Base-by-base conservation (phyloP, 2,329 filamentous ascomycete genomes). In the Botryosphaeria dothidea region DNA sequence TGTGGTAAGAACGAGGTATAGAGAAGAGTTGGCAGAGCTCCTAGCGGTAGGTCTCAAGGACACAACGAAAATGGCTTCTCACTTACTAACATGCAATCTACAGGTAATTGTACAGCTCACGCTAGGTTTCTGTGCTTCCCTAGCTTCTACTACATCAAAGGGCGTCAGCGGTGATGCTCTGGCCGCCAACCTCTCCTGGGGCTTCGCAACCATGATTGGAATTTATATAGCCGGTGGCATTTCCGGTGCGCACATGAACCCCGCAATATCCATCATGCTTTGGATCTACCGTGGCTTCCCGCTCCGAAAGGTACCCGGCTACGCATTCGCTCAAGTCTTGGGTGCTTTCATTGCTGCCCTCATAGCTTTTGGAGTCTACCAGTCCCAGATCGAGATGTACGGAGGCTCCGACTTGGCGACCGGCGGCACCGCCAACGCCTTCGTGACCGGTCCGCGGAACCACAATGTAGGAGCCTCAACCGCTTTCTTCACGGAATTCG, bases 1-100 rank as follows among this genome's bases (percentile, higher is more conserved):
- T 34, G 75, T 81, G 23, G 19, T 85, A 25, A 79, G 84, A 23
- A 81, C 82, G 0, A 78, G 81, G 38, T 81, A 84, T 68, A 80
- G 83, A 11, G 84, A 86, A 69, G 81, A 83, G 29, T 75, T 85
- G 1, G 84, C 84, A 1, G 84, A 87, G 67, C 78, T 82, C 1
- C 77, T 87, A 8, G 83, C 79, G 3, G 83, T 83, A 65, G 65
- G 71, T 4, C 8, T 34, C 8, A 27, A 6, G 0, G 9, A 13
- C 17, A 19, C 17, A 19, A 3, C 21, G 15, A 17, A 4, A 29
- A 13, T 21, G 9, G 11, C 4, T 21, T 9, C 23, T 9, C 4
- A 11, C 8, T 49, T 19, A 49, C 29, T 58, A 11, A 25, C 54
- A 23, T 27, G 6, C 7, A 2, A 3, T 13, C 1, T 13, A n/a